These are phyloP conservation scores for Inosperma sp. DNA, from an alignment of 768 basidiomycete species.

Conservation along the genomic window DNA sequence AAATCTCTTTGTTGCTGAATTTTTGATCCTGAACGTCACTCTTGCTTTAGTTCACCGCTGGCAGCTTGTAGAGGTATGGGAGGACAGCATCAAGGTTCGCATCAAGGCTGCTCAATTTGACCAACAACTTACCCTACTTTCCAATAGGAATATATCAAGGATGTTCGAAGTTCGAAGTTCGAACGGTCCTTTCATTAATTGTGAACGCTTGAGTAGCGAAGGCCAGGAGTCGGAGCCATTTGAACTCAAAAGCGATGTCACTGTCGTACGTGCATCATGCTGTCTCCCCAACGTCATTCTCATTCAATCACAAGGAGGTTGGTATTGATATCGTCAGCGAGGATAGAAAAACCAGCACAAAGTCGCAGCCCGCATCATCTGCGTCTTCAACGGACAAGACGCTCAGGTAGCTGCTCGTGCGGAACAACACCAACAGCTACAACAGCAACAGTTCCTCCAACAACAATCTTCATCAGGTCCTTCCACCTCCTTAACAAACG, in stretches of 20 bases:
- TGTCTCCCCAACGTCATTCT: constrained; percentile 11
- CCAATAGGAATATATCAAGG: too few relatives aligned
- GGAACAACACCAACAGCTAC: constrained; percentile 51
- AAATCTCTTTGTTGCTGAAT: too few relatives aligned
- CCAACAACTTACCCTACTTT: too few relatives aligned
- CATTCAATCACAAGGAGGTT: constrained; percentile 70
- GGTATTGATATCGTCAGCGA: constrained; percentile 99
- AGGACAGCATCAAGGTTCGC: constrained; percentile 81
- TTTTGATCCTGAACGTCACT: too few relatives aligned
- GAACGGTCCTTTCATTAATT: constrained; percentile 98
- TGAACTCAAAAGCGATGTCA: constrained; percentile 92
- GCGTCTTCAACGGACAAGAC: constrained; percentile 85
- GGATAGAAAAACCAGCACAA: constrained; percentile 99
- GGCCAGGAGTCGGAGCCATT: constrained; percentile 88
- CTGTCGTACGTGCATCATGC: constrained; percentile 65
- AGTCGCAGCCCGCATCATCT: constrained; percentile 90
- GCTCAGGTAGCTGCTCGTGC: constrained; percentile 66
- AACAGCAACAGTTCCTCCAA: constrained; percentile 20
- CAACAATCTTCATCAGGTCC: constrained; percentile 16
- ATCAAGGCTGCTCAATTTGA: constrained; percentile 17
- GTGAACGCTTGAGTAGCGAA: constrained; percentile 86
- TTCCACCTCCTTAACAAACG: not conserved
- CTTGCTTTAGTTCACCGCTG: constrained; percentile 83
- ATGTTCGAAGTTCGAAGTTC: constrained; percentile 98
- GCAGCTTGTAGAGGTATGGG: constrained; percentile 99